Evolutionary conservation across 2,329 filamentous ascomycete species (phyloP).

Genomic region (Fusarium sp.): DNA sequence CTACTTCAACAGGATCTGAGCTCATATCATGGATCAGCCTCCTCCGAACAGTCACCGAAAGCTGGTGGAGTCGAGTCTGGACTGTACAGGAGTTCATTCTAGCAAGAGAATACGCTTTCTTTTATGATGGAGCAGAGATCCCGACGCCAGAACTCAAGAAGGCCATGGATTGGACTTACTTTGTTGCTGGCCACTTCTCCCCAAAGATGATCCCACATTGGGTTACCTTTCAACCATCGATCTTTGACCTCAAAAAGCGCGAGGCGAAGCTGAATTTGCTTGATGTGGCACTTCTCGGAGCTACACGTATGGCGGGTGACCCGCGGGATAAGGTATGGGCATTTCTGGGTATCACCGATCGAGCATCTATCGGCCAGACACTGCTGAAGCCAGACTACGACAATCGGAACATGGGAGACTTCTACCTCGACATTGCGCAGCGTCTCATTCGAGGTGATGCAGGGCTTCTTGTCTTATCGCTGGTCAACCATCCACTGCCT

Average conservation of each 20-base stretch:
- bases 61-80: slow-evolving; percentile 35
- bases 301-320: slow-evolving; percentile 21
- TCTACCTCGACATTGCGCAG: slow-evolving; percentile 21
- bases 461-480: slow-evolving; percentile 8
- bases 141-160: slow-evolving; percentile 6
- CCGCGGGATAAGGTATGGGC: slow-evolving; percentile 30
- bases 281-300: slow-evolving; percentile 22
- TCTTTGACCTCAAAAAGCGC: slow-evolving; percentile 20
- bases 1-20: slow-evolving; percentile 14
- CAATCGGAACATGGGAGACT: slow-evolving; percentile 25
- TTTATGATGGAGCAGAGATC: slow-evolving; percentile 9
- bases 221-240: slow-evolving; percentile 21
- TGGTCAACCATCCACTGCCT: slow-evolving; percentile 20
- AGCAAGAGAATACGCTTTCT: slow-evolving; percentile 16
- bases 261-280: neutral
- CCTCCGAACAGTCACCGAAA: slow-evolving; percentile 12
- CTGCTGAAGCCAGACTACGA: slow-evolving; percentile 8
- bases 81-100: slow-evolving; percentile 33
- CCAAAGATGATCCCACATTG: slow-evolving; percentile 7
- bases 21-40: slow-evolving; percentile 16
- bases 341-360: slow-evolving; percentile 17
- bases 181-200: slow-evolving; percentile 8
- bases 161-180: slow-evolving; percentile 30
- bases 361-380: neutral
- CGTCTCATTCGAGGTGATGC: slow-evolving; percentile 12